Conservation (phyloP, 805 yeast genomes). For the Candida arabinofermentans region DNA sequence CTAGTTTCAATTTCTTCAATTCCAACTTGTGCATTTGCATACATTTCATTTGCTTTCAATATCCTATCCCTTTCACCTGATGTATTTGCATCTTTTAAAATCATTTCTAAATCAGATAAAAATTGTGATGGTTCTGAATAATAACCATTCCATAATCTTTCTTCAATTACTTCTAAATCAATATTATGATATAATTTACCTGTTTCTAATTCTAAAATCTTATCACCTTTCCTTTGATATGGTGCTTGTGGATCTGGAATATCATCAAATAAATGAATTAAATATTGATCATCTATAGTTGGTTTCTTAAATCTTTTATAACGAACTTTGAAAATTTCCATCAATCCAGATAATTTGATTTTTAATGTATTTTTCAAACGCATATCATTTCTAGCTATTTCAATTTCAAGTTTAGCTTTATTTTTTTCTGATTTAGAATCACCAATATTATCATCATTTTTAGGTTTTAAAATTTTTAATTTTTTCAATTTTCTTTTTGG, state of each 20-base stretch:
- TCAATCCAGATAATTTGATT: constrained; percentile 77
- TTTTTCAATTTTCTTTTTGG: constrained; percentile 45
- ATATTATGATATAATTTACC: constrained; percentile 76
- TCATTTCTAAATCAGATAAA: constrained; percentile 77
- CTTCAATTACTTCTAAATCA: constrained; percentile 92
- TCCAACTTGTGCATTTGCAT: constrained; percentile 93
- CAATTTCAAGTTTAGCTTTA: constrained; percentile 37
- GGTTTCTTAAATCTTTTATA: constrained; percentile 92
- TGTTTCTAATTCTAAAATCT: constrained; percentile 76
- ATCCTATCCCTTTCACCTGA: constrained; percentile 81
- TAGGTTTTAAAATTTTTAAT: constrained; percentile 29
- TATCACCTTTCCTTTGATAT: constrained; percentile 56
- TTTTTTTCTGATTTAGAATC: too few species aligned
- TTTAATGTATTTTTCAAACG: constrained; percentile 80
- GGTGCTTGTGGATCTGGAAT: constrained; percentile 32
- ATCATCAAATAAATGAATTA: constrained; percentile 77
- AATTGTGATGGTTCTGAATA: constrained; percentile 92
- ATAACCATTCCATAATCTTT: constrained; percentile 93
- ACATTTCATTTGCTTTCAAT: constrained; percentile 86
- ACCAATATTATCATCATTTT: constrained; percentile 28
- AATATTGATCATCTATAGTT: constrained; percentile 68
- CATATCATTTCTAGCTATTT: constrained; percentile 51
- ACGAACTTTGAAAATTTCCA: constrained; percentile 84
- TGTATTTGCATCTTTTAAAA: constrained; percentile 70
- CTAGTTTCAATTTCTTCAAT: constrained; percentile 75